phyloP scores from a whole-genome alignment of 768 basidiomycete species.

The Heimioporus sp. region DNA sequence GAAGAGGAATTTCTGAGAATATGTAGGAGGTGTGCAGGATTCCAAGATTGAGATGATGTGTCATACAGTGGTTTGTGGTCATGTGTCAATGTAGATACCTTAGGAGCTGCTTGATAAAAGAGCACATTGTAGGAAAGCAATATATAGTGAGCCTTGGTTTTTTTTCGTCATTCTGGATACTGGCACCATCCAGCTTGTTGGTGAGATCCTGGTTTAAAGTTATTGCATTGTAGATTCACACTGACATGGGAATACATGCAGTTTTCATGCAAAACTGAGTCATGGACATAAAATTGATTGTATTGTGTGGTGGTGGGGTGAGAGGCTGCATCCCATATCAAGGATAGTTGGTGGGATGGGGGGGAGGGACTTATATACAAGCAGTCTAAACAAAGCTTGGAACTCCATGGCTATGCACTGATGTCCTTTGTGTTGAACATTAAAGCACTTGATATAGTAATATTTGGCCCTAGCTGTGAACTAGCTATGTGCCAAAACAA shows the following conservation, averaged over 20 bases:
- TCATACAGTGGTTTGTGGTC: not conserved
- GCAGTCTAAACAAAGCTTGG: not conserved
- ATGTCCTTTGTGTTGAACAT: no score
- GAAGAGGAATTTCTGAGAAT: not conserved
- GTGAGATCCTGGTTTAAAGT: not conserved
- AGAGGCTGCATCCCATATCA: no score
- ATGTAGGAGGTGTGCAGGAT: not conserved
- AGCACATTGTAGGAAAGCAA: not conserved
- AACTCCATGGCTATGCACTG: not conserved
- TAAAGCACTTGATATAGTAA: no score
- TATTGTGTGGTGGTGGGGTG: no score
- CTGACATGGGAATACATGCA: not conserved
- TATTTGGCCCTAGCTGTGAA: not conserved
- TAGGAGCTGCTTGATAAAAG: not conserved
- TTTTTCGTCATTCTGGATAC: not conserved
- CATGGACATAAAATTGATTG: not conserved
- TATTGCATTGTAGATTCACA: not conserved
- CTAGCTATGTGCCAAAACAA: not conserved
- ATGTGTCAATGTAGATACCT: not conserved
- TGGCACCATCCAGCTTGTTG: not conserved
- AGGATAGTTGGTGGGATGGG: not conserved
- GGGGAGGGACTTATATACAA: not conserved
- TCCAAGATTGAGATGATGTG: not conserved
- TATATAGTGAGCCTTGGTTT: not conserved
- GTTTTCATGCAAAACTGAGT: not conserved